A percentile compares a stretch with the other conserved stretches of the same genome.
phyloP scores from a whole-genome alignment of 306 rosid species.

The Pyrus betulifolia region DNA sequence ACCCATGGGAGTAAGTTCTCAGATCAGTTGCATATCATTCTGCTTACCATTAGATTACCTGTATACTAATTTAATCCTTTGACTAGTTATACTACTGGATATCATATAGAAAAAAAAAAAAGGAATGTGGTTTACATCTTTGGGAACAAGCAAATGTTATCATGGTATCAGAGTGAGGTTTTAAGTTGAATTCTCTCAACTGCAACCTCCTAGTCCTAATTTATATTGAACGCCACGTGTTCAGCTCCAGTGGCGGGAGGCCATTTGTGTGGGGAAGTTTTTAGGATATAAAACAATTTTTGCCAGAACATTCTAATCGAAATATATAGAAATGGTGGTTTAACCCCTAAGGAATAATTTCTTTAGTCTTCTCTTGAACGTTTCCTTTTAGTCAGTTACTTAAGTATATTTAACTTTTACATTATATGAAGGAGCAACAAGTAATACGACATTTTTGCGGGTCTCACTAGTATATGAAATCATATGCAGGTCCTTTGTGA shows the following conservation, averaged over 20 bases:
- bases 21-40: background rate
- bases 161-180: background rate
- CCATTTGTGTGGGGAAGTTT: background rate
- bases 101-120: background rate
- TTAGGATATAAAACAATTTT: background rate
- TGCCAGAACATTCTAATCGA: background rate
- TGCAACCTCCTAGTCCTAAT: background rate
- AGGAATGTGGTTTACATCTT: background rate
- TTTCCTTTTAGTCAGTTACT: background rate
- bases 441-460: background rate
- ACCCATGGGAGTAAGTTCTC: conserved; percentile 86
- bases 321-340: background rate
- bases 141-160: background rate
- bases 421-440: background rate
- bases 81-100: background rate
- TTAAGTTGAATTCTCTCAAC: background rate
- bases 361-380: background rate
- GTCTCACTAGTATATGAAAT: conserved; percentile 9
- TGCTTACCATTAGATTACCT: background rate
- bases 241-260: background rate
- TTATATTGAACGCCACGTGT: background rate
- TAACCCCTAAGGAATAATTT: background rate
- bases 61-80: background rate
- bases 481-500: conserved; percentile 62
- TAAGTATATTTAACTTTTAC: background rate